A percentile compares a stretch with the other conserved stretches of the same genome.
phyloP scores from a whole-genome alignment of 768 basidiomycete genomes.

The Xerocomellus chrysenteron region DNA sequence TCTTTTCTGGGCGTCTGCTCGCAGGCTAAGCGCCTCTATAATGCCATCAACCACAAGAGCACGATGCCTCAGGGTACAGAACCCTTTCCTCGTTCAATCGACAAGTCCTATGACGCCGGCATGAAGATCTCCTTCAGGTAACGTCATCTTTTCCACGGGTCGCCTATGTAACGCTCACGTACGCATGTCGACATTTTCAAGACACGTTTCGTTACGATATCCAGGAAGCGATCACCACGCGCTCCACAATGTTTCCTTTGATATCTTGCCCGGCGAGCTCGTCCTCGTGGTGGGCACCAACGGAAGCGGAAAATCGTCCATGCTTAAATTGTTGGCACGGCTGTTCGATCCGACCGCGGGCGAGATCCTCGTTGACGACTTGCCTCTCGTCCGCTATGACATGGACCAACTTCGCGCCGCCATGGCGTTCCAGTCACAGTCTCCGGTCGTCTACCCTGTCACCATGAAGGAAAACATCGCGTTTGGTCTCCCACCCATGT shows the following conservation, averaged over 20 bases:
- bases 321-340: conserved; percentile 50
- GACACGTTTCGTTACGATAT: conserved; percentile 25
- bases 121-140: conserved; percentile 31
- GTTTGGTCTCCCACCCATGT: conserved; percentile 24
- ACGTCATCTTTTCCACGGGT: not conserved
- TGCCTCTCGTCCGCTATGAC: conserved; percentile 38
- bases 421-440: conserved; percentile 50
- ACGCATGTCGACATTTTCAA: not conserved
- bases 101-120: conserved; percentile 10
- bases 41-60: conserved; percentile 20
- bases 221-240: conserved; percentile 20
- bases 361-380: conserved; percentile 43
- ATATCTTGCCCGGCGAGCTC: conserved; percentile 28
- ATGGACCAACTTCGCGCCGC: conserved; percentile 41
- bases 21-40: conserved; percentile 21
- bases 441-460: conserved; percentile 48
- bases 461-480: conserved; percentile 45
- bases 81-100: conserved; percentile 16
- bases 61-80: conserved; percentile 18
- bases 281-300: conserved; percentile 33
- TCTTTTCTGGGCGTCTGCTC: conserved; percentile 14
- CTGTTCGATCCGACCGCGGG: conserved; percentile 49
- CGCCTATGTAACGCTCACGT: not conserved
- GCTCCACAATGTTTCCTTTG: conserved; percentile 27
- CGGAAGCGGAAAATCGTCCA: conserved; percentile 29